Conservation (phyloP, 225 moss, liverwort and hornwort species). For the Marchantia polymorpha region DNA sequence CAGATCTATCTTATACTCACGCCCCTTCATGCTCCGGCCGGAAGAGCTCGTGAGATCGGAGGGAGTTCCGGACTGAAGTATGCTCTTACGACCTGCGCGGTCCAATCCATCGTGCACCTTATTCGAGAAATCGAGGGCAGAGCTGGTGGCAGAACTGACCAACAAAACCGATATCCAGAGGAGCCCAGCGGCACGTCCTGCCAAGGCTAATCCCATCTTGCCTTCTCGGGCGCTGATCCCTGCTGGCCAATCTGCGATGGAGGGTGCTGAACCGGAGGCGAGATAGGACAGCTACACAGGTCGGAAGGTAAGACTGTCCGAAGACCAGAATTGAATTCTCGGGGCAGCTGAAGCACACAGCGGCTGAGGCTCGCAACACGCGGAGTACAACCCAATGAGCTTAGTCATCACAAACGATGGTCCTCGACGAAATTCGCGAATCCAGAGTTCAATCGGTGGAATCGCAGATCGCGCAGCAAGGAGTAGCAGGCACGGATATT, state of each 20-base stretch:
- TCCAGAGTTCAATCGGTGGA: not conserved
- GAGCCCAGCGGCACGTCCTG: not conserved
- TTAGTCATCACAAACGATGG: slow-evolving; percentile 8
- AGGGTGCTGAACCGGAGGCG: not conserved
- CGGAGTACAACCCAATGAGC: not conserved
- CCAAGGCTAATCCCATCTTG: not conserved
- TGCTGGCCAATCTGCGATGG: not conserved
- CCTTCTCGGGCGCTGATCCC: not conserved
- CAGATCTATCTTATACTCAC: slow-evolving; percentile 14
- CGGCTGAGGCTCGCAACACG: not conserved
- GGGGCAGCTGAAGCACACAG: not conserved
- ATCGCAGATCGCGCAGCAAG: not conserved
- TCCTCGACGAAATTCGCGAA: not conserved
- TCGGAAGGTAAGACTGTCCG: not conserved
- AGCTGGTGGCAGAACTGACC: slow-evolving; percentile 3
- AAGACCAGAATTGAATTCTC: not conserved
- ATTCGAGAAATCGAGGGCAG: not conserved
- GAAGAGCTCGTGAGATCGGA: slow-evolving; percentile 17
- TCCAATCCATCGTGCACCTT: slow-evolving; percentile 5
- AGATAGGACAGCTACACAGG: not conserved
- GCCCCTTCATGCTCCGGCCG: not conserved
- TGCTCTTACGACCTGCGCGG: not conserved
- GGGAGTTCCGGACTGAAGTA: not conserved
- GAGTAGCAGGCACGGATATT: not conserved
- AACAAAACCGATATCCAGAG: slow-evolving; percentile 7